These are phyloP conservation scores for Bullera alba DNA, from an alignment of 768 basidiomycete genomes.

Conservation along the genomic window DNA sequence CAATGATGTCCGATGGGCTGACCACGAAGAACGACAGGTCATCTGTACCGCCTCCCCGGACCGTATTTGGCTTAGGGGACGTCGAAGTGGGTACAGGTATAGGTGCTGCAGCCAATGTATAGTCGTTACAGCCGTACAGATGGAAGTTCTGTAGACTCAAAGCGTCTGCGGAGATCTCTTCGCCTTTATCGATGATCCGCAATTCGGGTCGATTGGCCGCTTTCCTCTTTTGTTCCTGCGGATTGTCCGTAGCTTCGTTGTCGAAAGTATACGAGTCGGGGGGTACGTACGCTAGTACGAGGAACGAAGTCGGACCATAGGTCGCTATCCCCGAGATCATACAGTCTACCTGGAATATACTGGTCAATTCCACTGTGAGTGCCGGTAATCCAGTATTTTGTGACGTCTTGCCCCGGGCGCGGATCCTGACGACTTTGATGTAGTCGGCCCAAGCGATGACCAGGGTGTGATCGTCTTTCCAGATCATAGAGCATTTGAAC, in stretches of 20 bases:
- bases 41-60: conserved; percentile 49
- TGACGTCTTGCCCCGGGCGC: conserved; percentile 51
- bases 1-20: conserved; percentile 76
- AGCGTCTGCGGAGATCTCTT: conserved; percentile 79
- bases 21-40: conserved; percentile 69
- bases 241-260: conserved; percentile 66
- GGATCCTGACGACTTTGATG: conserved; percentile 72
- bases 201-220: conserved; percentile 88
- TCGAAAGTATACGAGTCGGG: conserved; percentile 68
- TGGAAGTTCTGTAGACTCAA: conserved; percentile 71
- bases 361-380: conserved; percentile 69
- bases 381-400: conserved; percentile 20
- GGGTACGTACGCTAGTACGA: conserved; percentile 79
- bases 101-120: too few relatives aligned
- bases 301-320: conserved; percentile 57
- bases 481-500: conserved; percentile 83
- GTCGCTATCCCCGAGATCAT: conserved; percentile 89
- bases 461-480: conserved; percentile 87
- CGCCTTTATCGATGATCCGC: conserved; percentile 83
- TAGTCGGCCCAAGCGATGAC: conserved; percentile 90
- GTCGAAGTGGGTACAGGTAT: too few relatives aligned
- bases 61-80: too few relatives aligned
- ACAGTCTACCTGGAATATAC: conserved; percentile 85
- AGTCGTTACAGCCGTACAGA: conserved; percentile 87
- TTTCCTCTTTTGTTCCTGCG: conserved; percentile 68